Conservation (phyloP, 2,329 filamentous ascomycete genomes). For the Trichophaea hybrida region DNA sequence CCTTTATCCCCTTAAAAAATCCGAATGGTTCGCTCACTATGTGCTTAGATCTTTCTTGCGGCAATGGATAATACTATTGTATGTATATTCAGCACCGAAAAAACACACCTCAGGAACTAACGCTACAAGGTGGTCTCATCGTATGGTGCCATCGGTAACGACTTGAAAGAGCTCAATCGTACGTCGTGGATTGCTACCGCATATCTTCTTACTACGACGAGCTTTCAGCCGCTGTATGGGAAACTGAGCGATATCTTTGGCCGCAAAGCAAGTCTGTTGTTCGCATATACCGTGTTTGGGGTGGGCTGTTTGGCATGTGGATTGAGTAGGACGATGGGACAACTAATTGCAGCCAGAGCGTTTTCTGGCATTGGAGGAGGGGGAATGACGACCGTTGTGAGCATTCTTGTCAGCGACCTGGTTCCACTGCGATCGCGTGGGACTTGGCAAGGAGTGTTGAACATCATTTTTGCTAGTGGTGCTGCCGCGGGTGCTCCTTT, state of each 20-base stretch:
- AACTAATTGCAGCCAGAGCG: slow-evolving; percentile 50
- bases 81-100: not conserved
- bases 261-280: slow-evolving; percentile 50
- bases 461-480: slow-evolving; percentile 57
- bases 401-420: slow-evolving; percentile 56
- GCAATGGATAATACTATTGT: slow-evolving; percentile 54
- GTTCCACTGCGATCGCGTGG: slow-evolving; percentile 55
- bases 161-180: slow-evolving; percentile 57
- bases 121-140: slow-evolving; percentile 41
- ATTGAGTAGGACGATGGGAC: slow-evolving; percentile 46
- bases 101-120: not conserved
- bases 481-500: slow-evolving; percentile 54
- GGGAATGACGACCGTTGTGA: slow-evolving; percentile 38
- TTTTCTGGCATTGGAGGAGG: slow-evolving; percentile 30
- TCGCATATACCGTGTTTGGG: slow-evolving; percentile 50
- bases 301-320: slow-evolving; percentile 50
- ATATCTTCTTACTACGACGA: slow-evolving; percentile 59
- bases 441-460: slow-evolving; percentile 60
- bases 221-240: slow-evolving; percentile 61
- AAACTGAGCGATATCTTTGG: slow-evolving; percentile 59
- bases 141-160: slow-evolving; percentile 64
- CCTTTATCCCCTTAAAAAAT: slow-evolving; percentile 23
- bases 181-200: slow-evolving; percentile 60
- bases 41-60: slow-evolving; percentile 50
- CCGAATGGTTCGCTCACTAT: slow-evolving; percentile 21